Evolutionary conservation across 2,329 filamentous ascomycete genomes (phyloP).

Genomic region (Microcyclosporella mali): DNA sequence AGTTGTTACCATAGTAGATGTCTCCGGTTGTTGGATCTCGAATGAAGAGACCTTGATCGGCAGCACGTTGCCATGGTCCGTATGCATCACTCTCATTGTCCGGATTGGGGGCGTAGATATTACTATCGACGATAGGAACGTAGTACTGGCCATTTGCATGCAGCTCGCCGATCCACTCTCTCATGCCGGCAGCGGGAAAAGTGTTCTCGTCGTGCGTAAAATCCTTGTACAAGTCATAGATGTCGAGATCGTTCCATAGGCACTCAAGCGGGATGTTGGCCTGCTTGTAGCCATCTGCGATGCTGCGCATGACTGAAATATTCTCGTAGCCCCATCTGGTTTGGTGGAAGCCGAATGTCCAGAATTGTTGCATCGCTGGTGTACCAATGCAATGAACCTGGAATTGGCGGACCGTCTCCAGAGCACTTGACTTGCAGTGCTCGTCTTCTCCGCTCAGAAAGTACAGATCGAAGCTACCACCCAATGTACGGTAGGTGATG

Average conservation of each 20-base stretch:
- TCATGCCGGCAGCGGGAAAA: conserved; percentile 42
- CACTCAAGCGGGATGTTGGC: conserved; percentile 42
- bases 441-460: conserved; percentile 59
- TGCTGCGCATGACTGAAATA: conserved; percentile 57
- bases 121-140: conserved; percentile 52
- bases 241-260: conserved; percentile 35
- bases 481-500: conserved; percentile 28
- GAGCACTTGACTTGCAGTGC: conserved; percentile 30
- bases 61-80: conserved; percentile 7
- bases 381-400: conserved; percentile 55
- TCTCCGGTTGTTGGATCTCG: conserved; percentile 50
- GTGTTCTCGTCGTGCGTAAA: conserved; percentile 48
- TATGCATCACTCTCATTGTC: conserved; percentile 53
- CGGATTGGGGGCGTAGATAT: conserved; percentile 63
- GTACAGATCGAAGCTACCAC: conserved; percentile 59
- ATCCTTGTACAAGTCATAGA: conserved; percentile 44
- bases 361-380: conserved; percentile 75
- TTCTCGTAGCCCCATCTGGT: conserved; percentile 60
- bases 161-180: conserved; percentile 45
- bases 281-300: conserved; percentile 45
- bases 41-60: too few species aligned
- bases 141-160: conserved; percentile 49
- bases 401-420: conserved; percentile 10
- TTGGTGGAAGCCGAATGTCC: conserved; percentile 74
- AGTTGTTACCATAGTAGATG: conserved; percentile 24